Evolutionary conservation across 495 filamentous ascomycete species (phyloP), one percentile per base, ranked within the genome.

Genomic region (Pyrenula aspistea): DNA sequence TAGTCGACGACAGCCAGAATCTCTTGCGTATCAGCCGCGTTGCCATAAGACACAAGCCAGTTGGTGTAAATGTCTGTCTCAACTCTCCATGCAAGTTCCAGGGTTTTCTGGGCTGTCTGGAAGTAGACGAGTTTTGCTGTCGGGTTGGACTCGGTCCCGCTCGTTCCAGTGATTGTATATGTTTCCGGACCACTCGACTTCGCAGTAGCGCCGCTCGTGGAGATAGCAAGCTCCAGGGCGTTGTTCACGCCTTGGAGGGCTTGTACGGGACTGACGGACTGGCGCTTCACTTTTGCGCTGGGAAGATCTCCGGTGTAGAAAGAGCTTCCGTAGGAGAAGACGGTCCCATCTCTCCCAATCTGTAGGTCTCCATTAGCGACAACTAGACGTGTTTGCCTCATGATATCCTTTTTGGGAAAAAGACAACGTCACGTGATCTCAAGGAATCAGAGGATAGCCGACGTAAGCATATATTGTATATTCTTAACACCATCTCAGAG

Each of bases 11-110:
- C 71, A 25, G 64, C 73, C 22, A 73, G 63, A 24, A 79, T 59
- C 25, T 71, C 58, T n/a, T 67, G 61, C 21, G 65, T 70, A 47
- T 64, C 62, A 10, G 58, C 60, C 10, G 75, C 75, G 51, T 78
- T 72, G 54, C 73, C 69, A 59, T 78, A 79, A 12, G 73, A 71
- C 50, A 79, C 56, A 22, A 79, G 69, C 72, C 73, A 79, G 64
- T 77, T 77, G 58, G 68, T 67, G 25, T 71, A 54, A 25, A 77
- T 59, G 52, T 79, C 74, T 0, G 76, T 77, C 64, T 77, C 74
- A 3, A 79, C 62, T 55, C 72, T 69, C 76, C 76, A 79, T 0
- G 73, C 68, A 21, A 77, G 64, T 19, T 67, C 68, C 2, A 79
- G 62, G 15, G 58, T 65, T 10, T 67, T 69, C 15, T 71, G 66